Percentiles rank a stretch among this genome's conserved stretches.
Evolutionary conservation across 768 basidiomycete species (phyloP).

Genomic region (Pluteus cervinus): DNA sequence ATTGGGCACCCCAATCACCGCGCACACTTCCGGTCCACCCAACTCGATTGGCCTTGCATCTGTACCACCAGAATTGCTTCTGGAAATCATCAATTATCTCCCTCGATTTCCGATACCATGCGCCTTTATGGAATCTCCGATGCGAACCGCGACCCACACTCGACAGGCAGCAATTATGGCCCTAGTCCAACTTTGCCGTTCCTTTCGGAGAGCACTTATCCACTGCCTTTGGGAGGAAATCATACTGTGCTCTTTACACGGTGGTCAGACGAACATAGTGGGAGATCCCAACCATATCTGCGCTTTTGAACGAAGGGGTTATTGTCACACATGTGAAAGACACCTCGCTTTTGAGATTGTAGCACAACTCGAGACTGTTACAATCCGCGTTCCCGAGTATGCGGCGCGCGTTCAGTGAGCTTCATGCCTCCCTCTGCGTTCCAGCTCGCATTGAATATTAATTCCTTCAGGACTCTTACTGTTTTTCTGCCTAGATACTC

Average conservation of each 20-base stretch:
- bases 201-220: constrained; percentile 12
- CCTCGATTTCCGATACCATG: constrained; percentile 12
- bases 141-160: no score
- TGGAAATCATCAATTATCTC: constrained; percentile 17
- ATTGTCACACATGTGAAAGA: constrained; percentile 5
- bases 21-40: background rate
- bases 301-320: no score
- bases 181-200: constrained; percentile 14
- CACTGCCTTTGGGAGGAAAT: constrained; percentile 12
- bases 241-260: constrained; percentile 15
- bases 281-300: no score
- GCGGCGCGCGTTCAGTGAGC: constrained; percentile 15
- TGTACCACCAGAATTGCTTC: constrained; percentile 18
- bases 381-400: constrained; percentile 14
- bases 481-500: constrained; percentile 11
- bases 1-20: no score
- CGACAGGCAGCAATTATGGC: no score
- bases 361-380: constrained; percentile 18
- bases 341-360: constrained; percentile 10
- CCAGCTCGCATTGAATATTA: background rate
- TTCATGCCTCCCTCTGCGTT: background rate
- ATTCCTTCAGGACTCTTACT: constrained; percentile 11
- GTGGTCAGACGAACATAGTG: no score
- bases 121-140: no score
- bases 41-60: constrained; percentile 15